Percentiles rank a stretch among this genome's conserved stretches.
These are phyloP conservation scores for Ustilago lituana DNA, from an alignment of 1,284 basidiomycete species.

Conservation along the genomic window DNA sequence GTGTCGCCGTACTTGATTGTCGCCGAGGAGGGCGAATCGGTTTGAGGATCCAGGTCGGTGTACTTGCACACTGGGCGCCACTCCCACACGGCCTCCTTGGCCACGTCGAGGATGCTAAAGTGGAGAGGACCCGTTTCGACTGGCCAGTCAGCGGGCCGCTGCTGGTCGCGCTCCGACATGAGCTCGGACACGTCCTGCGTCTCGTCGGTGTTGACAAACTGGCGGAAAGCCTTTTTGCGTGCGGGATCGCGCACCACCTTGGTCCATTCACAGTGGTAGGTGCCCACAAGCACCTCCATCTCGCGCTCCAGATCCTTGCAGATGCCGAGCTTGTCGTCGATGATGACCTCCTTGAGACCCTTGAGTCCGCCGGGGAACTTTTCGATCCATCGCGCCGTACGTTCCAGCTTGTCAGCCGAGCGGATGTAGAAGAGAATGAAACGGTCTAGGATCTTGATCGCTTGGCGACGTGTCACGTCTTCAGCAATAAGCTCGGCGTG, in stretches of 20 bases:
- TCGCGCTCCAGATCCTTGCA: conserved; percentile 77
- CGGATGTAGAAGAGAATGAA: conserved; percentile 78
- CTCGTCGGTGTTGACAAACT: conserved; percentile 77
- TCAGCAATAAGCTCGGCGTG: conserved; percentile 72
- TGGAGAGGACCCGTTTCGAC: conserved; percentile 72
- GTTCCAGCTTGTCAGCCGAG: conserved; percentile 72
- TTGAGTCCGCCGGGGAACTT: conserved; percentile 77
- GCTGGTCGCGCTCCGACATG: conserved; percentile 75
- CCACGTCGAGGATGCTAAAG: conserved; percentile 69
- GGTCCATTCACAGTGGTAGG: conserved; percentile 79
- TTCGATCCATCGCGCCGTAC: conserved; percentile 82
- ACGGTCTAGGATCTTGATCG: conserved; percentile 76
- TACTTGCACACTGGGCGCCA: conserved; percentile 73
- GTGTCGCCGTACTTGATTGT: conserved; percentile 78
- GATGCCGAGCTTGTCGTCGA: conserved; percentile 81
- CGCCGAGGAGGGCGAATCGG: conserved; percentile 70
- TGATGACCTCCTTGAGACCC: conserved; percentile 74
- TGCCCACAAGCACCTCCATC: conserved; percentile 76
- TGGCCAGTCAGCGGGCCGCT: conserved; percentile 77
- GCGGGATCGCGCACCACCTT: conserved; percentile 74
- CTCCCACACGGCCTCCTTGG: conserved; percentile 73
- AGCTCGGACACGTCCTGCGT: conserved; percentile 72
- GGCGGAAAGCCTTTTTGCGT: conserved; percentile 73
- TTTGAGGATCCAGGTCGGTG: conserved; percentile 72
- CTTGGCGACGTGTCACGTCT: conserved; percentile 56